Evolutionary conservation across 257 asterid genomes (phyloP).

Genomic region (Ehretia macrophylla): DNA sequence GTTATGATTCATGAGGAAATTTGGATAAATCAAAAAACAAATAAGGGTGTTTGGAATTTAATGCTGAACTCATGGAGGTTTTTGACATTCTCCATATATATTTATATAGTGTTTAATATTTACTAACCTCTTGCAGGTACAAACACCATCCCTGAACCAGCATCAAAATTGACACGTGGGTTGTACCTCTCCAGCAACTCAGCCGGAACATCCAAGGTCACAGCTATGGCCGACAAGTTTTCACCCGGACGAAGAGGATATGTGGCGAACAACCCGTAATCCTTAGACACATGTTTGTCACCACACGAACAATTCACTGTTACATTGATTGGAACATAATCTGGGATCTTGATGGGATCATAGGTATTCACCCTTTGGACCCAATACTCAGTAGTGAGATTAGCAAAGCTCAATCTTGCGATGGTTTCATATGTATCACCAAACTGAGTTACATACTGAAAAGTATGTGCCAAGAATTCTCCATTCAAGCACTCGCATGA

Average conservation of each 20-base stretch:
- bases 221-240: slow-evolving; percentile 38
- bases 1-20: no score
- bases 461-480: slow-evolving; percentile 70
- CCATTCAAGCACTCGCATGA: slow-evolving; percentile 75
- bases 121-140: slow-evolving; percentile 77
- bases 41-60: no score
- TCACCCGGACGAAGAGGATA: slow-evolving; percentile 51
- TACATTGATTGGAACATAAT: slow-evolving; percentile 45
- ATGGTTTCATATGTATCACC: slow-evolving; percentile 58
- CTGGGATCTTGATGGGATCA: slow-evolving; percentile 49
- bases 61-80: no score
- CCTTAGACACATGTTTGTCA: slow-evolving; percentile 44
- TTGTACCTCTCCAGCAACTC: slow-evolving; percentile 46
- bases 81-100: no score
- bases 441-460: slow-evolving; percentile 39
- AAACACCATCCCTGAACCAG: slow-evolving; percentile 53
- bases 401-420: slow-evolving; percentile 45
- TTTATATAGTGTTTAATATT: background rate
- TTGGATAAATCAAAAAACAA: no score
- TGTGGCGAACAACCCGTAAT: slow-evolving; percentile 61
- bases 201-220: slow-evolving; percentile 34
- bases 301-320: slow-evolving; percentile 87
- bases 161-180: slow-evolving; percentile 37
- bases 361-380: slow-evolving; percentile 56
- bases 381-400: slow-evolving; percentile 62